Percentiles rank a stretch among this genome's conserved stretches.
Conservation (phyloP, 768 basidiomycete species). For the Candolleomyces eurysporus region DNA sequence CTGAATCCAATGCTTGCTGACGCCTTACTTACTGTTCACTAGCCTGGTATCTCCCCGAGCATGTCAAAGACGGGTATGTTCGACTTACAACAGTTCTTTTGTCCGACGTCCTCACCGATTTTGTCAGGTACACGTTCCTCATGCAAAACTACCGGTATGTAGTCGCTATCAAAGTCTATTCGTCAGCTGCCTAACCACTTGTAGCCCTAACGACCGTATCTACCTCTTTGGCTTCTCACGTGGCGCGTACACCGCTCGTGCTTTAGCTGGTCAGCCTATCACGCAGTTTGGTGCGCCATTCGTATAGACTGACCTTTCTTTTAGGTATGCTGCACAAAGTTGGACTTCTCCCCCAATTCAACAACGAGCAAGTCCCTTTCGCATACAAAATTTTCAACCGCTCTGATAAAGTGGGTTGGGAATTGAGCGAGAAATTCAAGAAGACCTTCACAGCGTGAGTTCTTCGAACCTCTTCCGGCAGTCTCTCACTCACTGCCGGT, state of each 20-base stretch:
- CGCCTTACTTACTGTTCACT: not conserved
- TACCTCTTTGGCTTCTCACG: constrained; percentile 68
- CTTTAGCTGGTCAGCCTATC: constrained; percentile 22
- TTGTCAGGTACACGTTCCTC: not conserved
- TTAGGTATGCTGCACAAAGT: constrained; percentile 51
- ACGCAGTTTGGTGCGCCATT: too few relatives aligned
- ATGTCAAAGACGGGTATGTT: not conserved
- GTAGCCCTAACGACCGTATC: constrained; percentile 41
- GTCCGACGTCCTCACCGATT: not conserved
- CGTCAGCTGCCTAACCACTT: not conserved
- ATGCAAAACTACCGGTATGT: constrained; percentile 2
- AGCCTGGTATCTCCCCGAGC: constrained; percentile 1
- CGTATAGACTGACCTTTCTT: not conserved
- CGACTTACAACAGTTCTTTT: not conserved
- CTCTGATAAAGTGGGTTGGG: constrained; percentile 45
- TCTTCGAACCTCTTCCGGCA: not conserved
- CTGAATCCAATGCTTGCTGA: not conserved
- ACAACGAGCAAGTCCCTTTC: constrained; percentile 57
- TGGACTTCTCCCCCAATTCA: constrained; percentile 44
- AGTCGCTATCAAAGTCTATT: not conserved
- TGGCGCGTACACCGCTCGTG: constrained; percentile 61
- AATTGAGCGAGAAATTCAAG: constrained; percentile 52
- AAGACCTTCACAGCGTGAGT: constrained; percentile 34
- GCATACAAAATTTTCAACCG: constrained; percentile 60
- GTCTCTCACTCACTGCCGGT: not conserved